Conservation (phyloP, 139 green algal genomes). For the Nannochloris sp. region DNA sequence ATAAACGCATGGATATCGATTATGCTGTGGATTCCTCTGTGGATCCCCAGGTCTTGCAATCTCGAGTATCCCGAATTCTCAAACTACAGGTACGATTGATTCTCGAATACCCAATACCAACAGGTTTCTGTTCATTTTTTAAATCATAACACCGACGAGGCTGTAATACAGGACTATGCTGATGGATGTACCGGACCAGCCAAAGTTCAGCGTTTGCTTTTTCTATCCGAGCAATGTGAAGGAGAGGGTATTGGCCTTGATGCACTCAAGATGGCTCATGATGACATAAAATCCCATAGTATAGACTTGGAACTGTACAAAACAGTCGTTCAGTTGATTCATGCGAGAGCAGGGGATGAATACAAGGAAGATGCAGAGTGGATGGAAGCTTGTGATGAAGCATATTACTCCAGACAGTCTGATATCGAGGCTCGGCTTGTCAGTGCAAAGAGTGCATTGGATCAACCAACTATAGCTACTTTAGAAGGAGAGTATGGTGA, state of each 20-base stretch:
- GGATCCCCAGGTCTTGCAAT: too few species aligned
- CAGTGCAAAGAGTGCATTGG: not conserved
- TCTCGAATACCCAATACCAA: too few species aligned
- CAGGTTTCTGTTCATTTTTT: too few species aligned
- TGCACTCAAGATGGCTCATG: not conserved
- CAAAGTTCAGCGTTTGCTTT: slow-evolving; percentile 2
- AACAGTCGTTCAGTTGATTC: not conserved
- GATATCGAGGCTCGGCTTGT: not conserved
- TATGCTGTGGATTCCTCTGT: too few species aligned
- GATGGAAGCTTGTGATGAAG: not conserved
- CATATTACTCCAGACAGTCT: not conserved
- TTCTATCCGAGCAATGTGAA: not conserved
- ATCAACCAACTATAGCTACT: not conserved
- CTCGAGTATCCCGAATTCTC: too few species aligned
- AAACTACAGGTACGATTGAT: too few species aligned
- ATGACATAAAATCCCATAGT: not conserved
- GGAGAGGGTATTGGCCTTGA: not conserved
- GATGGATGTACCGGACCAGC: not conserved
- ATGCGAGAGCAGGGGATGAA: not conserved
- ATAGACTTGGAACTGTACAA: not conserved
- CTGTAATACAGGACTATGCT: too few species aligned
- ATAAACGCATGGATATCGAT: too few species aligned
- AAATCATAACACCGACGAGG: too few species aligned
- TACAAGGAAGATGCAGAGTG: not conserved
- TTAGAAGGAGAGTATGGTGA: not conserved